Evolutionary conservation across 2,329 filamentous ascomycete genomes (phyloP).

Genomic region (Fusarium veterinarium): DNA sequence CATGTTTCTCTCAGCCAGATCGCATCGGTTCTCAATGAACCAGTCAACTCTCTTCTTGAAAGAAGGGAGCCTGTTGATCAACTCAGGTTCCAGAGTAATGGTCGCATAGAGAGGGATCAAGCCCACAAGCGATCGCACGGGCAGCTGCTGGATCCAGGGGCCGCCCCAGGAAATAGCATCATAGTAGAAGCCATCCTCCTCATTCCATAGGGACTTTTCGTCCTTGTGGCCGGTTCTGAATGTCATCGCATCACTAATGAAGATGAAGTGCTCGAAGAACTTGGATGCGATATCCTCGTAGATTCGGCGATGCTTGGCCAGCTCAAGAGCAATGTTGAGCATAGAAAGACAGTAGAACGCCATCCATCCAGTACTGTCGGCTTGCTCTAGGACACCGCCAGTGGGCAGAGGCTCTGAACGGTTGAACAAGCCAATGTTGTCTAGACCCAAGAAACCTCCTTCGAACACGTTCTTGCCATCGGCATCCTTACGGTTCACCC

Average conservation of each 20-base stretch:
- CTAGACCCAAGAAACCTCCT: constrained; percentile 92
- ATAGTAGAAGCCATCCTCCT: constrained; percentile 97
- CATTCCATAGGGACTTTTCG: constrained; percentile 93
- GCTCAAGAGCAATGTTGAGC: constrained; percentile 95
- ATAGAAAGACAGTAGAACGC: constrained; percentile 96
- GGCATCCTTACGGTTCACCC: constrained; percentile 95
- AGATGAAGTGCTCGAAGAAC: constrained; percentile 98
- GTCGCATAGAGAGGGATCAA: constrained; percentile 94
- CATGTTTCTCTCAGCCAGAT: constrained; percentile 93
- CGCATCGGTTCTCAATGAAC: constrained; percentile 90
- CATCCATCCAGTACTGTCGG: constrained; percentile 99
- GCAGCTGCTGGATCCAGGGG: constrained; percentile 91
- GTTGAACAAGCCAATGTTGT: constrained; percentile 98
- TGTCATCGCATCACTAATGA: constrained; percentile 98
- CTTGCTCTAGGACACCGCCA: constrained; percentile 92
- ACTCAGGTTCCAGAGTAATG: constrained; percentile 89
- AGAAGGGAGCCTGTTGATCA: constrained; percentile 89
- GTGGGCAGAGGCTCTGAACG: constrained; percentile 94
- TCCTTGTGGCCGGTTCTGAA: constrained; percentile 76
- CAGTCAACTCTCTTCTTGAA: constrained; percentile 95
- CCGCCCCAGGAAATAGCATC: constrained; percentile 97
- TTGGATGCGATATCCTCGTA: constrained; percentile 98
- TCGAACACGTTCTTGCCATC: constrained; percentile 98
- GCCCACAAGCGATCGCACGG: constrained; percentile 90
- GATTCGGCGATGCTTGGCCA: constrained; percentile 92